Percentiles rank a stretch among this genome's conserved stretches.
Conservation (phyloP, 305 asterid species). For the Rubia balearica region DNA sequence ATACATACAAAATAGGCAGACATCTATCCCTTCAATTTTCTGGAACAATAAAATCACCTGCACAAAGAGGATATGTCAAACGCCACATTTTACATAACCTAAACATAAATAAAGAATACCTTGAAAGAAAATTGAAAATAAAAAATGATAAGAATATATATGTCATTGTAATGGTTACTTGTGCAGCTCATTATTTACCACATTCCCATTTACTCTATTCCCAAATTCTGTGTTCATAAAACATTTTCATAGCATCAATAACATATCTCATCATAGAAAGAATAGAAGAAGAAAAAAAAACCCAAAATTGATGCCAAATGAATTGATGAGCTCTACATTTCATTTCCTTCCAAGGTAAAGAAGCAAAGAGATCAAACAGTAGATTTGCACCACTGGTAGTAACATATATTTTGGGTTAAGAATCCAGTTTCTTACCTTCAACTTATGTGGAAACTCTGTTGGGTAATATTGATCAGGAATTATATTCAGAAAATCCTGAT, state of each 20-base stretch:
- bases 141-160: neutral
- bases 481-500: constrained; percentile 51
- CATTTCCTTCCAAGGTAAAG: neutral
- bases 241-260: neutral
- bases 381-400: neutral
- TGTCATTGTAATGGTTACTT: neutral
- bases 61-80: constrained; percentile 22
- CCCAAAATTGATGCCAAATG: neutral
- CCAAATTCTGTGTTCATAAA: neutral
- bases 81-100: neutral
- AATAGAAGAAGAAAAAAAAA: neutral
- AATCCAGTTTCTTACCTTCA: constrained; percentile 45
- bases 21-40: constrained; percentile 62
- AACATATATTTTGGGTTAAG: neutral
- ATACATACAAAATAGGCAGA: constrained; percentile 64
- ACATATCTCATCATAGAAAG: neutral
- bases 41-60: constrained; percentile 73
- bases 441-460: constrained; percentile 53
- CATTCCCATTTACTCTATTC: neutral
- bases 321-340: neutral
- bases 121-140: neutral
- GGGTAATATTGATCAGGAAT: constrained; percentile 53
- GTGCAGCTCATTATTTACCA: neutral
- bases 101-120: neutral
- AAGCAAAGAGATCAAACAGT: constrained; percentile 11